These are phyloP conservation scores for Penicillium brasilianum DNA, from an alignment of 2,329 filamentous ascomycete species.

Conservation along the genomic window DNA sequence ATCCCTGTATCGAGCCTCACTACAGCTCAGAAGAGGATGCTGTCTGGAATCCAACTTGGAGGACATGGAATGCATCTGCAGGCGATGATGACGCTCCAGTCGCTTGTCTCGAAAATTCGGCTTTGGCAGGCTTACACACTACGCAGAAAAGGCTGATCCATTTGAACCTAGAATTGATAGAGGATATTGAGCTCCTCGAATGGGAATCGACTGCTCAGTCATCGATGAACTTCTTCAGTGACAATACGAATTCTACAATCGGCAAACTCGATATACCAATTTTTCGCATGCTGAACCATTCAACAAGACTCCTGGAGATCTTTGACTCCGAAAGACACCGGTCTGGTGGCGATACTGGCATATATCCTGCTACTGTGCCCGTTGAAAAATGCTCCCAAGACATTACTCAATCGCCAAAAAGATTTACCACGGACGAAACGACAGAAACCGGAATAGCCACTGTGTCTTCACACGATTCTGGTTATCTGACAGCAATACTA, in stretches of 20 bases:
- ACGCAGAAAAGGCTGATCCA: conserved; percentile 17
- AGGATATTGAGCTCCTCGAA: conserved; percentile 24
- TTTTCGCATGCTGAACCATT: conserved; percentile 25
- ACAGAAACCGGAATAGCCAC: conserved; percentile 10
- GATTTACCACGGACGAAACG: not conserved
- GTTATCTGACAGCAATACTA: conserved; percentile 15
- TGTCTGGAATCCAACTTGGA: conserved; percentile 6
- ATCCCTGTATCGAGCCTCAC: not conserved
- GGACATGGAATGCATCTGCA: not conserved
- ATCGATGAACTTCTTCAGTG: conserved; percentile 5
- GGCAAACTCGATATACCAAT: conserved; percentile 24
- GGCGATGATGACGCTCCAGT: not conserved
- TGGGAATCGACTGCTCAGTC: not conserved
- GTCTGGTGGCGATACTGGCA: not conserved
- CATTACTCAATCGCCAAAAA: not conserved
- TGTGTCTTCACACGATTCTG: conserved; percentile 19
- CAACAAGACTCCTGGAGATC: conserved; percentile 22
- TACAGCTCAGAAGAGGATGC: not conserved
- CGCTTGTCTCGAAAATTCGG: not conserved
- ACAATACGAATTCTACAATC: not conserved
- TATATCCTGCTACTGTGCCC: not conserved
- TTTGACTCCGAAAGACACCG: conserved; percentile 4
- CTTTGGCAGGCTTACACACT: not conserved
- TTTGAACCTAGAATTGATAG: conserved; percentile 21
- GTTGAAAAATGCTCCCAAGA: not conserved